Base-by-base conservation (phyloP, 768 basidiomycete species). In the Stropharia rugosoannulata region DNA sequence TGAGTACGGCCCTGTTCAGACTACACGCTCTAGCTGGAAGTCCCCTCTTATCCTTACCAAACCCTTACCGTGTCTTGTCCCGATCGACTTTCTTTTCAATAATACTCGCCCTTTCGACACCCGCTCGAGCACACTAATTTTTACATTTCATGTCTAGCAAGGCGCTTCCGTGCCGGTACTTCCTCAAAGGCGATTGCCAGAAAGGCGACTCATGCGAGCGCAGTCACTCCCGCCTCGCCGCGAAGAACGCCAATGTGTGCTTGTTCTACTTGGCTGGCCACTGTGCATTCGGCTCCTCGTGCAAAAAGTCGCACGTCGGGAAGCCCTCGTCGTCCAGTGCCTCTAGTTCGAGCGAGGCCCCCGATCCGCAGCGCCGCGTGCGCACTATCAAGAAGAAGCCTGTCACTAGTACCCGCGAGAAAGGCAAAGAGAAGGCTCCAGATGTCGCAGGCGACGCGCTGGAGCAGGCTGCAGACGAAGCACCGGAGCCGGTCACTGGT, bases 271-370 rank as follows among this genome's bases (percentile, higher is more conserved):
- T 52, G 9, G 59, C 54, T 45, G 68, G 69, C 8, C 62, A 38
- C 6, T 70, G 70, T 55, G 55, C 39, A 29, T 67, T 53, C 44
- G 70, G 69, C 11, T 40, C 60, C 35, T 55, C 60, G 22, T 72
- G 70, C 48, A 38, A 44, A 19, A 44, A 19, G 5, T 40, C n/a
- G 18, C 63, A 64, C 43, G n/a, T 22, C 4, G 11, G 52, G 19
- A 41, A 43, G n/a, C 42, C 51, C 12, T 22, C 11, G 3, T 7
- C 40, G 19, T 41, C 39, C 11, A 51, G 25, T 16, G 22, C 22
- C 6, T 18, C 15, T 22, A 39, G 42, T 32, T 41, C 51, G 15
- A 40, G 11, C 15, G 32, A 41, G 12, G 29, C 29, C 29, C 29
- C 29, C 29, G 29, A 32, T 7, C 29, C 29, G 29, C 5, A 32